Evolutionary conservation across 2,329 filamentous ascomycete species (phyloP), one percentile per base, ranked within the genome.

Genomic region (Claviceps sp.): DNA sequence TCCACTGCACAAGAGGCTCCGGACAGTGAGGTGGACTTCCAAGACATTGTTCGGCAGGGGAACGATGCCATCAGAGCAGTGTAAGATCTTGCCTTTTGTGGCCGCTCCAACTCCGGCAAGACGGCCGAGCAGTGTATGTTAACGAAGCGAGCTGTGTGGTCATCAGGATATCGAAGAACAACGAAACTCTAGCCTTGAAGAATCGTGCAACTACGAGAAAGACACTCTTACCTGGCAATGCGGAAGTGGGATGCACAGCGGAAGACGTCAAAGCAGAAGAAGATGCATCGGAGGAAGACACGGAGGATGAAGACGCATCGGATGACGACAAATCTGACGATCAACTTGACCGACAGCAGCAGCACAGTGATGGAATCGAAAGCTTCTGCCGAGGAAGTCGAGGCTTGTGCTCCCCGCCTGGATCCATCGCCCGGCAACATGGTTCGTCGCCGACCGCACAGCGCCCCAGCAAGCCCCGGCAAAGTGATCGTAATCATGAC

Each of bases 371-470:
- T 5, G 50, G 17, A 6, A 37, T 53, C 2, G 56, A 58, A 14
- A 49, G 52, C 7, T 54, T 55, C 48, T 53, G 48, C 2, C 59
- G 55, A 22, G 56, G 56, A 8, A 58, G 51, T 39, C 62, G 61
- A 50, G 65, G 65, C 50, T 48, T 58, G 7, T 61, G 61, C 24
- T 65, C 64, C 1, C 63, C 64, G 19, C 57, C 62, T 3, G 51
- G 60, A 2, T 56, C 61, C 17, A 47, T 56, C 4, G 54, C 56
- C 6, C 57, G 57, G 30, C 56, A 55, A 38, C 57, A 49, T 24
- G 47, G 48, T 17, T 54, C 56, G 0, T 58, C 62, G 0, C 56
- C 60, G 38, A 52, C 60, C 4, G 59, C 56, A 14, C 58, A 46
- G 34, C 57, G 50, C 19, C 56, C 53, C 2, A 56, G 56, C 10